These are phyloP conservation scores for Aphanomyces cochlioides DNA, from an alignment of 352 stramenopile species.

Conservation along the genomic window DNA sequence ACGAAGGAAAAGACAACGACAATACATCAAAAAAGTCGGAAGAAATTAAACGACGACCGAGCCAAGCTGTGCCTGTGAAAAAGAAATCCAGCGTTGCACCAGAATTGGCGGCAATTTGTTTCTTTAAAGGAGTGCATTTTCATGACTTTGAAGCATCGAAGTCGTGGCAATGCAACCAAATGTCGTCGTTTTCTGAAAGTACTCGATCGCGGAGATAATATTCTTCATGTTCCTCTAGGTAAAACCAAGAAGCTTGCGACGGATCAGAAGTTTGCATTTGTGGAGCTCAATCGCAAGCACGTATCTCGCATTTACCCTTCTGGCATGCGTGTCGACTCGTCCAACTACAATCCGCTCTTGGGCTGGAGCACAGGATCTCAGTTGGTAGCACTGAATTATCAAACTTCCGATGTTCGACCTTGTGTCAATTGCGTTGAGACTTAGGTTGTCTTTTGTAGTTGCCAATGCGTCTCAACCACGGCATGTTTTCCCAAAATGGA, in stretches of 20 bases:
- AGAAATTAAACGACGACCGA: conserved; percentile 24
- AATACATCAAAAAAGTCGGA: conserved; percentile 18
- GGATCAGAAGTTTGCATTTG: conserved; percentile 9
- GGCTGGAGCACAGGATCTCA: conserved; percentile 80
- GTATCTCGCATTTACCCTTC: conserved; percentile 82
- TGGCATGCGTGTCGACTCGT: conserved; percentile 74
- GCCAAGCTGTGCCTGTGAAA: not conserved
- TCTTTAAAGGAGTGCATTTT: conserved; percentile 38
- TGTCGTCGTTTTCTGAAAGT: conserved; percentile 34
- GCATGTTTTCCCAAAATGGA: conserved; percentile 84
- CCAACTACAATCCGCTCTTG: conserved; percentile 84
- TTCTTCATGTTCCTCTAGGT: not conserved
- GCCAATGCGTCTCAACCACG: conserved; percentile 74
- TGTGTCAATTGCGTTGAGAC: not conserved
- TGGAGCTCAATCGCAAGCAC: conserved; percentile 44
- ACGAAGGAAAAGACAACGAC: conserved; percentile 15
- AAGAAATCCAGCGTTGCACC: conserved; percentile 34
- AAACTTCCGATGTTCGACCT: conserved; percentile 53
- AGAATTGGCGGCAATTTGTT: conserved; percentile 32
- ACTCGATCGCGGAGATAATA: not conserved
- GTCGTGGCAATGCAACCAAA: conserved; percentile 28
- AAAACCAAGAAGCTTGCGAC: conserved; percentile 35
- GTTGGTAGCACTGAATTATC: conserved; percentile 89
- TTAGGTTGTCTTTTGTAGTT: conserved; percentile 18
- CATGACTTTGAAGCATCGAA: conserved; percentile 31